These are phyloP conservation scores for Ophiostoma sp. DNA, from an alignment of 2,329 filamentous ascomycete genomes.

Conservation along the genomic window DNA sequence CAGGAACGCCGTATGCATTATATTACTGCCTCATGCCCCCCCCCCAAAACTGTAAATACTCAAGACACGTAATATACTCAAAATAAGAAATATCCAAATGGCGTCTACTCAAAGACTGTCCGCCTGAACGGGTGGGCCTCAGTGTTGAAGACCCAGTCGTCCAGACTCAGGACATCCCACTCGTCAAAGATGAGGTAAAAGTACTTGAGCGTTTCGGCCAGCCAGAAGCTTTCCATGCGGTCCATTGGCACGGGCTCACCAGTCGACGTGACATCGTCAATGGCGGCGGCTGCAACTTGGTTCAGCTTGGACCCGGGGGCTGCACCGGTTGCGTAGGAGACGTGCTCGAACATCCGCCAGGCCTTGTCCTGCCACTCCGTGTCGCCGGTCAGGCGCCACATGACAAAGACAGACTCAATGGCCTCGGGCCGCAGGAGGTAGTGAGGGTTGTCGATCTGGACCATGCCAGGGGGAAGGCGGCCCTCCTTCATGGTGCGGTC, in stretches of 20 bases:
- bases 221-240: slow-evolving; percentile 72
- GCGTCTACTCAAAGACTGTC: slow-evolving; percentile 20
- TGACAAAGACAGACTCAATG: slow-evolving; percentile 73
- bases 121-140: slow-evolving; percentile 50
- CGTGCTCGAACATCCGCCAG: slow-evolving; percentile 67
- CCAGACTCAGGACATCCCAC: slow-evolving; percentile 53
- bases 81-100: neutral
- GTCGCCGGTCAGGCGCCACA: slow-evolving; percentile 69
- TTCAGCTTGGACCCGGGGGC: slow-evolving; percentile 29
- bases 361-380: slow-evolving; percentile 60
- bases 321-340: slow-evolving; percentile 57
- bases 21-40: neutral
- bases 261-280: slow-evolving; percentile 57
- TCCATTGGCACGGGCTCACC: slow-evolving; percentile 42
- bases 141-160: slow-evolving; percentile 58
- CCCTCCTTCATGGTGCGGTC: slow-evolving; percentile 39
- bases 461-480: slow-evolving; percentile 51
- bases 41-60: too few relatives aligned
- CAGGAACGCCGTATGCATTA: neutral
- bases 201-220: slow-evolving; percentile 64
- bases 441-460: slow-evolving; percentile 48
- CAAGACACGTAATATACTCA: neutral
- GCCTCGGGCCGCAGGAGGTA: slow-evolving; percentile 71
- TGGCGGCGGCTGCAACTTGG: slow-evolving; percentile 56
- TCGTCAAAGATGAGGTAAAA: slow-evolving; percentile 60